A percentile compares a stretch with the other conserved stretches of the same genome.
phyloP scores from a whole-genome alignment of 78 protist species.

The Guillardia theta region DNA sequence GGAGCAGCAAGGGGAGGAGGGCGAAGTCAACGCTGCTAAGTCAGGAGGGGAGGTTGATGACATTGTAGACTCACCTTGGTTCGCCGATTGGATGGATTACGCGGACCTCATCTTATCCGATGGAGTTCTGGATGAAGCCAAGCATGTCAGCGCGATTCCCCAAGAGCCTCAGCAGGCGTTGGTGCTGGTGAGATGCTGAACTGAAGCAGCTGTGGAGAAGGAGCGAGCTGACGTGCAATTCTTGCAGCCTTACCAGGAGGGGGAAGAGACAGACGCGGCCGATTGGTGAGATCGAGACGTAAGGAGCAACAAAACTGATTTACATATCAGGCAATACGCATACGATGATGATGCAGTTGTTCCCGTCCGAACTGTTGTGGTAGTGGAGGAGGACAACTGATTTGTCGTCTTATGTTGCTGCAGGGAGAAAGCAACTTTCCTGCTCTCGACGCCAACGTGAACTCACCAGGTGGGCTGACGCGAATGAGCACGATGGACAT shows the following conservation, averaged over 20 bases:
- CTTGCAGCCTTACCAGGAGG: background rate
- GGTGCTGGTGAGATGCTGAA: background rate
- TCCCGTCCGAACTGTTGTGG: background rate
- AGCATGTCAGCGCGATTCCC: background rate
- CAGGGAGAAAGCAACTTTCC: background rate
- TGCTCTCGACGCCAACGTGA: background rate
- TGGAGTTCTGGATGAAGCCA: background rate
- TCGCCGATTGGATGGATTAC: background rate
- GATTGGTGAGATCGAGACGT: no score
- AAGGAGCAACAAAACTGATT: no score
- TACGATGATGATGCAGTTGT: background rate
- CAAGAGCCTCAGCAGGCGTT: background rate
- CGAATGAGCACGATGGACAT: no score
- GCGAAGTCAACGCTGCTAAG: no score
- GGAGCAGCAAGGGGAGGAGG: background rate
- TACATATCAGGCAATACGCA: no score
- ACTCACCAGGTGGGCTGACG: background rate
- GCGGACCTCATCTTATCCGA: background rate
- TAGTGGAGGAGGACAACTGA: background rate
- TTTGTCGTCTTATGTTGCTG: background rate
- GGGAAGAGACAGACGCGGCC: background rate
- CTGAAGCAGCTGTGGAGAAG: background rate
- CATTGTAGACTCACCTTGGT: background rate
- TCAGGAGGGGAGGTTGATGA: background rate
- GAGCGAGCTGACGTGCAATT: background rate